Percentiles rank a stretch among this genome's conserved stretches.
Conservation (phyloP, 345 rosid genomes). For the Lepidium aucheri region DNA sequence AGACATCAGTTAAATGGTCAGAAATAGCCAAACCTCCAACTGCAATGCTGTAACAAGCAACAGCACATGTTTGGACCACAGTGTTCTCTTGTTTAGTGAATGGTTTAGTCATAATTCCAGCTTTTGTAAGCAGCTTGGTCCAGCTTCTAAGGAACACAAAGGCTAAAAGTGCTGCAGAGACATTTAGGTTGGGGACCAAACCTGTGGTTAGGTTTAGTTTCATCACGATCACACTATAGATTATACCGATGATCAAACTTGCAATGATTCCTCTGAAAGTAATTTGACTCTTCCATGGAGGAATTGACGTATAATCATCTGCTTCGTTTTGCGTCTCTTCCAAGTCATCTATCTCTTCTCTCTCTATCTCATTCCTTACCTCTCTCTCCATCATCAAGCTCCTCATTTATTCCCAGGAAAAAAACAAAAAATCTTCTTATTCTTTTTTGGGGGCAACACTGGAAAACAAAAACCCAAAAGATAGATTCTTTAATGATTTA, state of each 20-base stretch:
- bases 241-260: conserved; percentile 57
- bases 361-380: conserved; percentile 20
- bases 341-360: conserved; percentile 24
- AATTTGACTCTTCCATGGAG: conserved; percentile 75
- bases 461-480: neutral
- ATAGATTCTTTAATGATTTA: conserved; percentile 9
- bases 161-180: conserved; percentile 89
- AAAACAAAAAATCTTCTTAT: neutral
- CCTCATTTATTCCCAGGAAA: neutral
- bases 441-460: neutral
- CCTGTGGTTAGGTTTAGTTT: conserved; percentile 90
- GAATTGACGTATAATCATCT: conserved; percentile 39
- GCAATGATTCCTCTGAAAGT: conserved; percentile 71
- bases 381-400: conserved; percentile 3
- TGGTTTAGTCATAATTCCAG: conserved; percentile 54
- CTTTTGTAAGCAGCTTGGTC: conserved; percentile 68
- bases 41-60: conserved; percentile 86
- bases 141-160: conserved; percentile 65
- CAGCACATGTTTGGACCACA: conserved; percentile 85
- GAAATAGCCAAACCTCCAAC: conserved; percentile 50
- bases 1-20: neutral
- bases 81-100: conserved; percentile 93
- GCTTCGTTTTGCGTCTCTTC: conserved; percentile 33
- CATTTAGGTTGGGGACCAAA: conserved; percentile 87
- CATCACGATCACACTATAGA: conserved; percentile 85